Percentiles rank a stretch among this genome's conserved stretches.
Evolutionary conservation across 176 grass and related monocot species (phyloP).

Genomic region (Canna indica): DNA sequence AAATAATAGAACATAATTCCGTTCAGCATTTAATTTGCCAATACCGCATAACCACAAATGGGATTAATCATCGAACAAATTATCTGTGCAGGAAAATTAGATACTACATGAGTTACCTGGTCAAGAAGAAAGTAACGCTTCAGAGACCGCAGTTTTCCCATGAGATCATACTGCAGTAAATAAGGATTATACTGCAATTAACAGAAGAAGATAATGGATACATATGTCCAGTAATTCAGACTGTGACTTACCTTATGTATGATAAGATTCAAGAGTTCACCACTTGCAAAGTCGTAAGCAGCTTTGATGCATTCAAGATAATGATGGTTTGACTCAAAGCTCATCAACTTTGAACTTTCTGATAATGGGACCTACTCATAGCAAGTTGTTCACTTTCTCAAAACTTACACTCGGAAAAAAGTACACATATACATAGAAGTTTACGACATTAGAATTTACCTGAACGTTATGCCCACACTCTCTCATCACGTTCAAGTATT

Average conservation of each 20-base stretch:
- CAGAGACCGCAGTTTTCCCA: constrained; percentile 79
- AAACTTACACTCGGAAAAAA: not conserved
- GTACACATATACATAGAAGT: not conserved
- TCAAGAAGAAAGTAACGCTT: constrained; percentile 93
- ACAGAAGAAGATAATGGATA: not conserved
- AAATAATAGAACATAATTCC: not conserved
- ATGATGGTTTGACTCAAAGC: constrained; percentile 83
- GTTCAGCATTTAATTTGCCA: not conserved
- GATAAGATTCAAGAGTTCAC: constrained; percentile 82
- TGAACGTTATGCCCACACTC: constrained; percentile 90
- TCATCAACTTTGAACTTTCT: constrained; percentile 91
- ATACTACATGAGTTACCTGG: constrained; percentile 47
- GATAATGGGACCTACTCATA: constrained; percentile 62
- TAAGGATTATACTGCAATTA: constrained; percentile 18
- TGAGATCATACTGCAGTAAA: constrained; percentile 61
- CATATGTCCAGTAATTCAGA: constrained; percentile 1
- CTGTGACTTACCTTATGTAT: constrained; percentile 60
- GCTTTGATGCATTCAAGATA: constrained; percentile 96
- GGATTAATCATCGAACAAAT: not conserved
- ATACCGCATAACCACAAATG: not conserved
- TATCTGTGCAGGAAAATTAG: not conserved
- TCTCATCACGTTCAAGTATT: constrained; percentile 98
- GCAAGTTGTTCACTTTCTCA: not conserved
- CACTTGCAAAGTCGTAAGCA: constrained; percentile 97
- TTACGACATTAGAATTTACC: constrained; percentile 26